Conservation (phyloP, 2,329 filamentous ascomycete species). For the Phyllosticta capitalensis region DNA sequence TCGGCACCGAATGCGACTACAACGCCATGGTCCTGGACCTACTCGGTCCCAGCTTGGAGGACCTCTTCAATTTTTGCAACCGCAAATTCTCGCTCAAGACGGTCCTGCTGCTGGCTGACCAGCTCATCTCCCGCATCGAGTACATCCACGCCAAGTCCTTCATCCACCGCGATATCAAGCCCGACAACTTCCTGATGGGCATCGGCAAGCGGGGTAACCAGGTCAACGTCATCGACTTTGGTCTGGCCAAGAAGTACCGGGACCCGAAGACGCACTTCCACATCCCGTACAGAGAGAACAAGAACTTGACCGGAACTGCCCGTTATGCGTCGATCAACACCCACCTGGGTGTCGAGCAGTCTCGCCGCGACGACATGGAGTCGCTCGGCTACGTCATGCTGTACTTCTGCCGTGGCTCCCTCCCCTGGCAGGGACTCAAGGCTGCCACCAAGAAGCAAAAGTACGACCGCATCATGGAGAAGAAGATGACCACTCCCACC, state of each 20-base stretch:
- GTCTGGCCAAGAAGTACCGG: constrained; percentile 98
- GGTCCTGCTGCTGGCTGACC: constrained; percentile 88
- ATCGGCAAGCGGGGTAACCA: constrained; percentile 99
- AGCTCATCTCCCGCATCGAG: constrained; percentile 97
- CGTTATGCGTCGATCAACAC: constrained; percentile 99
- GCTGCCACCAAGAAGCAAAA: constrained; percentile 99
- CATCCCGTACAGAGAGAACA: constrained; percentile 99
- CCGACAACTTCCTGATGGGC: constrained; percentile 99
- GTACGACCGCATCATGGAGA: constrained; percentile 99
- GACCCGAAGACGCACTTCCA: constrained; percentile 99
- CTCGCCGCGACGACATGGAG: constrained; percentile 98
- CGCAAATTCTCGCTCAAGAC: constrained; percentile 99
- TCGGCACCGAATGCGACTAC: constrained; percentile 98
- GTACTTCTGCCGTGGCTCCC: constrained; percentile 98
- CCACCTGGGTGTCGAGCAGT: constrained; percentile 96
- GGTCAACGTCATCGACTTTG: constrained; percentile 98
- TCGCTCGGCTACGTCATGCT: constrained; percentile 99
- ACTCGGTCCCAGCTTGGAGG: constrained; percentile 88
- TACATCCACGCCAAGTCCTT: constrained; percentile 99
- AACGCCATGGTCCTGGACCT: constrained; percentile 99
- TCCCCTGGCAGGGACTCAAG: constrained; percentile 97
- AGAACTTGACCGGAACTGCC: constrained; percentile 97
- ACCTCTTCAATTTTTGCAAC: constrained; percentile 99
- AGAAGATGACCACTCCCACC: constrained; percentile 99
- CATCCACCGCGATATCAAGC: constrained; percentile 99